Evolutionary conservation across 306 rosid species (phyloP), one percentile per base, ranked within the genome.

Genomic region (Vicia faba): DNA sequence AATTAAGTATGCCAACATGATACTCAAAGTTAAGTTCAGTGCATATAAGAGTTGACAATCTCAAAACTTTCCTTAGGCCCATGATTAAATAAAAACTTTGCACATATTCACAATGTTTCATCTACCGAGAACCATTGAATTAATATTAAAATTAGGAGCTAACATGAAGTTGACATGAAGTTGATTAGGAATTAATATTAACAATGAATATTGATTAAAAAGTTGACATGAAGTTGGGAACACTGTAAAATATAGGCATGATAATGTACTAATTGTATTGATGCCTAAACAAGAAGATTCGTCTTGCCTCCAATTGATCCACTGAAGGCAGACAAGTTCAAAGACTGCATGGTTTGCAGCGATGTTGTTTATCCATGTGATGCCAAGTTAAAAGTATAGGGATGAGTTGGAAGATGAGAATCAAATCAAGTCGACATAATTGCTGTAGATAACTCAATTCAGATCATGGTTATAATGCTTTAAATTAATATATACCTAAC

Each of bases 241-340:
- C 39, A 64, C 39, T 64, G n/a, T n/a, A 55, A 28, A 70, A 57
- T 62, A 65, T 48, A 38, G 31, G 25, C 60, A 64, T 43, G 59
- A 38, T 7, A 13, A 25, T 46, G 28, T 44, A 29, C 45, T 25
- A 18, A 64, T 18, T n/a, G 20, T 51, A 36, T 31, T 48, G 44
- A 53, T 55, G n/a, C 51, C 28, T 46, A 36, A 55, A 38, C 58
- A 57, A 25, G 72, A 77, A 64, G 73, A 46, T 64, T 64, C n/a
- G n/a, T n/a, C n/a, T n/a, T n/a, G n/a, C n/a, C n/a, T n/a, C 77
- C 4, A 5, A 12, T 46, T 55, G 31, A 64, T 33, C 51, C 14
- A 3, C 28, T 33, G 13, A 8, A 15, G 66, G 58, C n/a, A 56
- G 63, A 60, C 68, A 56, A 25, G 19, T 44, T 76, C 56, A 26